phyloP scores from a whole-genome alignment of 2,329 filamentous ascomycete species.

The Chrysoporthe austroafricana region DNA sequence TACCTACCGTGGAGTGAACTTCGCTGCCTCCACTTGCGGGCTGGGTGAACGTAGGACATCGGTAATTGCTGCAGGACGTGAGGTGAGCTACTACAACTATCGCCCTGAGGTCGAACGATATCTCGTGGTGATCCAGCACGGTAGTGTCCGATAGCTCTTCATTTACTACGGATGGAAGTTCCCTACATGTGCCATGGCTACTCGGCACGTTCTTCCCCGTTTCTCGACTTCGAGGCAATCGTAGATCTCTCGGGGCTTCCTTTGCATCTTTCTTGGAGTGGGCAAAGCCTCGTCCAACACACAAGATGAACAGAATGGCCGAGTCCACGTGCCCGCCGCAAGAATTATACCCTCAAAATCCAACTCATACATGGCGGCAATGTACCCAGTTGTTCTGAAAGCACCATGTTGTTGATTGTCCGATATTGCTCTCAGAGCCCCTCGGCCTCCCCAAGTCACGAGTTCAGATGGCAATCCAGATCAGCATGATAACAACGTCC shows the following conservation, averaged over 20 bases:
- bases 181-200: not conserved
- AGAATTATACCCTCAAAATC: not conserved
- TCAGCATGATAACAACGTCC: constrained; percentile 72
- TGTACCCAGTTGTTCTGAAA: not conserved
- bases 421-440: not conserved
- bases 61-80: not conserved
- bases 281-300: constrained; percentile 15
- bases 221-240: not conserved
- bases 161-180: not conserved
- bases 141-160: not conserved
- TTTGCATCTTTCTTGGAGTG: not conserved
- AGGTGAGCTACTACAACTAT: too few relatives aligned
- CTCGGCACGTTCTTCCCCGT: not conserved
- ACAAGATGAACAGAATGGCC: constrained; percentile 3
- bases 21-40: too few relatives aligned
- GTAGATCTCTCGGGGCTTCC: not conserved
- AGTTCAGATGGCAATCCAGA: constrained; percentile 73
- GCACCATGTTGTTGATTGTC: not conserved
- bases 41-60: not conserved
- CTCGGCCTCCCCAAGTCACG: not conserved
- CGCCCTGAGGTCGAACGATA: not conserved
- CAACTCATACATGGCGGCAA: not conserved
- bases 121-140: not conserved
- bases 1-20: too few relatives aligned
- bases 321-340: not conserved